Conservation (phyloP, 2,329 filamentous ascomycete species). For the Fusarium poae region DNA sequence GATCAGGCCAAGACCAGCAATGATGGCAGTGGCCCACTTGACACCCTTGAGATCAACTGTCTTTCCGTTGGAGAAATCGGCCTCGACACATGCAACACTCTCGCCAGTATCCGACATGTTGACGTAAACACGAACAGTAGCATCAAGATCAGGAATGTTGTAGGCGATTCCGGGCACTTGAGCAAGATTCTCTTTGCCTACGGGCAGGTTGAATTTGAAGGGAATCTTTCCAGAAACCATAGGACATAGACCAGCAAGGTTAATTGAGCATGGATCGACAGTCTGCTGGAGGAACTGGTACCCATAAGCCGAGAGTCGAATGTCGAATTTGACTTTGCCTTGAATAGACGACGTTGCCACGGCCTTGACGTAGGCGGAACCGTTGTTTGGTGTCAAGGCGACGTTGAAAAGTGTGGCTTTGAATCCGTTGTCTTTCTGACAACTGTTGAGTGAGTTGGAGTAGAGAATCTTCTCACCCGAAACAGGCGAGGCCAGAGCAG, state of each 20-base stretch:
- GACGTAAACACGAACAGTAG: constrained; percentile 84
- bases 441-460: constrained; percentile 86
- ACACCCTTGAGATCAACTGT: constrained; percentile 91
- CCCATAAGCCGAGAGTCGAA: constrained; percentile 85
- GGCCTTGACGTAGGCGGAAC: constrained; percentile 78
- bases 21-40: constrained; percentile 89
- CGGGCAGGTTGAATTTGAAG: constrained; percentile 75
- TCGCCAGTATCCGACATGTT: constrained; percentile 73
- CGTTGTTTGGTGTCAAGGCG: constrained; percentile 80
- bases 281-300: constrained; percentile 75
- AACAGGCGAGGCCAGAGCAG: constrained; percentile 61
- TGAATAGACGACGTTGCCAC: constrained; percentile 85
- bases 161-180: constrained; percentile 87
- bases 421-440: constrained; percentile 86
- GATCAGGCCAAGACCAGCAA: constrained; percentile 84
- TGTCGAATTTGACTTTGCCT: constrained; percentile 82
- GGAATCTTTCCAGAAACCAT: constrained; percentile 89
- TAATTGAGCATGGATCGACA: constrained; percentile 80
- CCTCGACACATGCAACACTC: constrained; percentile 87
- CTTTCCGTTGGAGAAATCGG: constrained; percentile 88
- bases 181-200: constrained; percentile 68
- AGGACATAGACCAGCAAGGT: constrained; percentile 84
- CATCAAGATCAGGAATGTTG: constrained; percentile 90
- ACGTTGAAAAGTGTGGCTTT: constrained; percentile 91
- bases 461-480: constrained; percentile 76